phyloP scores from a whole-genome alignment of 1,284 basidiomycete species.

The Moesziomyces antarcticus region DNA sequence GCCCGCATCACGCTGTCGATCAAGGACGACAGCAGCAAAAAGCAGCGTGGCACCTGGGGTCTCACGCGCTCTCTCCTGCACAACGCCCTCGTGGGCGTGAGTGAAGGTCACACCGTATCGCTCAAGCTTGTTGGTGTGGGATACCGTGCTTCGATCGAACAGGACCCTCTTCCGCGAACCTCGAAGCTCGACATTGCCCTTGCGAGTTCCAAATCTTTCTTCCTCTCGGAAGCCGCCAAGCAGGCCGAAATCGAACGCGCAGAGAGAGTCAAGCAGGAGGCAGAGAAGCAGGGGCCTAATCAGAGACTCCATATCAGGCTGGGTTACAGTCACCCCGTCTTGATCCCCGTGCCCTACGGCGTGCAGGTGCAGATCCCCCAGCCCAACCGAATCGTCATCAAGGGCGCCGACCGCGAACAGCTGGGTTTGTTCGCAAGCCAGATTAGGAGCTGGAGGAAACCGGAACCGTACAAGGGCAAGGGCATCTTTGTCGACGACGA shows the following conservation, averaged over 20 bases:
- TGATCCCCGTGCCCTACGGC: constrained; percentile 78
- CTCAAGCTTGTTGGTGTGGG: constrained; percentile 94
- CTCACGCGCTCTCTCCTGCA: constrained; percentile 86
- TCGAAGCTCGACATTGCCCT: constrained; percentile 54
- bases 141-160: constrained; percentile 87
- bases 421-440: constrained; percentile 88
- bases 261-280: constrained; percentile 2
- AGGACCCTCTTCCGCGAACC: constrained; percentile 73
- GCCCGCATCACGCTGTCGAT: constrained; percentile 72
- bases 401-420: constrained; percentile 73
- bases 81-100: constrained; percentile 91
- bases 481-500: constrained; percentile 92
- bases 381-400: constrained; percentile 71
- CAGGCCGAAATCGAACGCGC: constrained; percentile 41
- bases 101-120: constrained; percentile 83
- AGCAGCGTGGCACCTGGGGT: constrained; percentile 91
- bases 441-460: constrained; percentile 84
- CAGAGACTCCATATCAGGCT: constrained; percentile 69
- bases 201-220: constrained; percentile 30
- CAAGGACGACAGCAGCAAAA: constrained; percentile 77
- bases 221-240: constrained; percentile 47
- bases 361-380: constrained; percentile 65
- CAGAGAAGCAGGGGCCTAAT: constrained; percentile 33
- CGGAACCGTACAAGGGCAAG: constrained; percentile 90
- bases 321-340: constrained; percentile 88